Base-by-base conservation (phyloP, 192 early-diverging fungal genomes). In the Endogone sp. region DNA sequence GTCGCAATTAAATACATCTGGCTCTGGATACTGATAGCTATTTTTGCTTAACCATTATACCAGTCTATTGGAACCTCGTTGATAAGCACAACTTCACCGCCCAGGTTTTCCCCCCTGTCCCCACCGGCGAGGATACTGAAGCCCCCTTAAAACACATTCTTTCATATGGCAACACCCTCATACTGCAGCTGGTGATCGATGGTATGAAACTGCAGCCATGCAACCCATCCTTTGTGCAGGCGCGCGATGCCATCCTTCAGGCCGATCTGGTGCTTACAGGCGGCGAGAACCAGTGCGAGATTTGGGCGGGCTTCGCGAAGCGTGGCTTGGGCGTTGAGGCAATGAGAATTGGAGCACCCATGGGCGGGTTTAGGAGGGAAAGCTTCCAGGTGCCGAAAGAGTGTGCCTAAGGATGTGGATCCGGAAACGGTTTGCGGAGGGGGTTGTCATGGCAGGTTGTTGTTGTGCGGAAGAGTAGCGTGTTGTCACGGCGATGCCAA, bases 281-380 rank as follows among this genome's bases (percentile, higher is more conserved):
- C 13, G 90, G 89, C 65, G 75, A 83, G 25, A 88, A 91, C 76
- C 69, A 79, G 49, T 94, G 92, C 72, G 74, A 84, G 56, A 82
- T 94, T 59, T 92, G 90, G 86, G 78, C 58, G 62, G 92, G 76
- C 24, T 94, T 98, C 85, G 88, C 96, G n/a, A 95, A 93, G 76
- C 89, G 96, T 58, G 96, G 96, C 24, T 73, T 98, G 29, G 96
- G 96, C 2, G 70, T 77, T 2, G 82, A 85, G 62, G 95, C 95
- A 20, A 77, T 79, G 74, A 60, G 88, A 28, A 85, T 82, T 56
- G 84, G 83, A 26, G 74, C 77, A 74, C 83, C 82, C 3, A 86
- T 85, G 76, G 86, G 86, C 54, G 82, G 82, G 56, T 56, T 75
- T 62, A 81, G 84, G 29, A 79, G 71, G 3, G 86, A 88, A 71